phyloP scores from a whole-genome alignment of 2,329 filamentous ascomycete species.

The Falciphora oryzae region DNA sequence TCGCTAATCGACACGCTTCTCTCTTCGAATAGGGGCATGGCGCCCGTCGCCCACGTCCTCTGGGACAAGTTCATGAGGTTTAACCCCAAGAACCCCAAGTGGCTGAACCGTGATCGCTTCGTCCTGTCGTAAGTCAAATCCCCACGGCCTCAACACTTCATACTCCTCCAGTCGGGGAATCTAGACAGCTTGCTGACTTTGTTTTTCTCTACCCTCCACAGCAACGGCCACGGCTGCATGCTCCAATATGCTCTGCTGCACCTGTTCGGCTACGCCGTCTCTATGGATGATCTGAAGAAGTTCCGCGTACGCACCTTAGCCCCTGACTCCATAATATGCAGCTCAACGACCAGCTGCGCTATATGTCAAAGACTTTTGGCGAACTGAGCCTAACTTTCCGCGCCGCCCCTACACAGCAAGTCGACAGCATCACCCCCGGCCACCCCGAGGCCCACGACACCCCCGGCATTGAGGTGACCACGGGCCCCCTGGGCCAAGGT shows the following conservation, averaged over 20 bases:
- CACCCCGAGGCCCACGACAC: slow-evolving; percentile 97
- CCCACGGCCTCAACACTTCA: not conserved
- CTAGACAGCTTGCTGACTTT: slow-evolving; percentile 9
- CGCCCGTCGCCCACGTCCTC: slow-evolving; percentile 90
- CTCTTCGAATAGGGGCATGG: slow-evolving; percentile 59
- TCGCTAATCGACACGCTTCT: slow-evolving; percentile 14
- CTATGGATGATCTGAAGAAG: slow-evolving; percentile 86
- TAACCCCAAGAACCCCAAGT: slow-evolving; percentile 98
- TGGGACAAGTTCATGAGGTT: slow-evolving; percentile 99
- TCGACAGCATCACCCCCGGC: slow-evolving; percentile 78
- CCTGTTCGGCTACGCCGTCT: slow-evolving; percentile 84
- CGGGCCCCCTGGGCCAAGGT: slow-evolving; percentile 94
- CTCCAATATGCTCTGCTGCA: slow-evolving; percentile 98
- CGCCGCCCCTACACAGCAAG: slow-evolving; percentile 27
- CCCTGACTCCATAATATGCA: not conserved
- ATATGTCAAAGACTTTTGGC: no score
- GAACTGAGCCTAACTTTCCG: not conserved
- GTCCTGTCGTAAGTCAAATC: slow-evolving; percentile 82
- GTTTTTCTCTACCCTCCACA: slow-evolving; percentile 29
- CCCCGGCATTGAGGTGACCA: slow-evolving; percentile 95
- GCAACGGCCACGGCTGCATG: slow-evolving; percentile 99
- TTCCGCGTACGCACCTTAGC: slow-evolving; percentile 71
- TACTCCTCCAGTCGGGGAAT: slow-evolving; percentile 13
- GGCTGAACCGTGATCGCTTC: slow-evolving; percentile 96
- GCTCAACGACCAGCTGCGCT: not conserved